Evolutionary conservation across 345 rosid species (phyloP), one percentile per base, ranked within the genome.

Genomic region (Salix brachista): DNA sequence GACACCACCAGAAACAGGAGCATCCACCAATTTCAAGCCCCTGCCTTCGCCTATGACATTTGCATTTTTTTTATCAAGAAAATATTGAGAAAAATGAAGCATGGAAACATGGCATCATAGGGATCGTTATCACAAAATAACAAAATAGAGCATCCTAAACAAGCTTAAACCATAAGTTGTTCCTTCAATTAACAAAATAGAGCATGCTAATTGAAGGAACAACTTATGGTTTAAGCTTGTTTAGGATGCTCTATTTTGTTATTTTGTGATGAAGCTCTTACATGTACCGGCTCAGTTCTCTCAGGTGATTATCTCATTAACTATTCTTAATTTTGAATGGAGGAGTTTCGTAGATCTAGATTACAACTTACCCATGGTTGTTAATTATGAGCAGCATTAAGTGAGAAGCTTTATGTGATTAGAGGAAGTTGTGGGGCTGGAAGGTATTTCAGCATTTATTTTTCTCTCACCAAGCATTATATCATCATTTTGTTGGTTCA

Each of bases 391-490:
- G 85, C 91, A 95, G 99, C 94, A 74, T 79, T 95, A 83, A 90
- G 97, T 76, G 96, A 95, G 89, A 95, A 92, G 91, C 99, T 95
- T 28, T 95, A 95, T 80, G 80, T 92, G 77, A 90, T 95, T 81
- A 86, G 78, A 84, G 99, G 99, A 82, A 91, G 93, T 62, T 92
- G 97, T 82, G 99, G 97, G 67, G 93, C 97, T 79, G 99, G 95
- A 88, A 92, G 99, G 99, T 92, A 88, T 21, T 52, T 74, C 68
- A 67, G 9, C 65, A 79, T 75, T 58, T 64, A n/a, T 74, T 58
- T 58, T 18, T 58, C 64, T 58, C 25, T 19, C n/a, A 19, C 72
- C 71, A 39, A 44, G 82, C 67, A 69, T 78, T 72, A 46, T 58
- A 26, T 74, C 4, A 58, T 58, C 25, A 58, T 7, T 58, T 46